These are phyloP conservation scores for Cardamine occulta DNA, from an alignment of 345 rosid species.

Conservation along the genomic window DNA sequence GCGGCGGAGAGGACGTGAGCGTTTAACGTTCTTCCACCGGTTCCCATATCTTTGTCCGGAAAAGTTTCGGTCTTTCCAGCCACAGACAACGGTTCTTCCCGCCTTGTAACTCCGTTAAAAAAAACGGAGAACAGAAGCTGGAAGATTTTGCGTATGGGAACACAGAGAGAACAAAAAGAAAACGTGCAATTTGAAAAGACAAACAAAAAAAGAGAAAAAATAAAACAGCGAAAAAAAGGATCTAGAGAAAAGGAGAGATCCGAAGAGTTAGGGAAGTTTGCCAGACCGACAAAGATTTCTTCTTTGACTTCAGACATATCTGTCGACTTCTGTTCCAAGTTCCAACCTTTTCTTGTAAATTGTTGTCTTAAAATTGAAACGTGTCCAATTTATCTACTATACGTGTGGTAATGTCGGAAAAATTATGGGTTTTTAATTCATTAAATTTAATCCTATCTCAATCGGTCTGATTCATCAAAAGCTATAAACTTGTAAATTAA, in stretches of 20 bases:
- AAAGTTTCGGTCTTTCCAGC: constrained; percentile 6
- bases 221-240: constrained; percentile 27
- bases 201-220: background rate
- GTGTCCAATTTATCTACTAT: background rate
- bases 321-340: constrained; percentile 20
- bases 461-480: constrained; percentile 2
- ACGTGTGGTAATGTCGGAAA: background rate
- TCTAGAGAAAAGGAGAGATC: constrained; percentile 18
- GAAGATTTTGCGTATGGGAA: constrained; percentile 39
- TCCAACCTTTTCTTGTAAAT: constrained; percentile 25
- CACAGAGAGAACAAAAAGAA: constrained; percentile 11
- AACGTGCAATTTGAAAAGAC: background rate
- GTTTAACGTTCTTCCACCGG: constrained; percentile 24
- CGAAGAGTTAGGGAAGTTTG: constrained; percentile 26
- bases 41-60: constrained; percentile 31
- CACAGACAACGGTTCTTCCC: constrained; percentile 30
- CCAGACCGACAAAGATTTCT: constrained; percentile 21
- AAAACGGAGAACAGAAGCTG: constrained; percentile 33
- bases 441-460: background rate
- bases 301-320: constrained; percentile 25
- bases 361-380: background rate
- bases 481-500: constrained; percentile 10
- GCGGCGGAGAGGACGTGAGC: constrained; percentile 2
- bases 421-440: background rate
- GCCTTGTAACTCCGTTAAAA: constrained; percentile 29